Conservation (phyloP, 2,329 filamentous ascomycete species). For the Trichoderma atrobrunneum region DNA sequence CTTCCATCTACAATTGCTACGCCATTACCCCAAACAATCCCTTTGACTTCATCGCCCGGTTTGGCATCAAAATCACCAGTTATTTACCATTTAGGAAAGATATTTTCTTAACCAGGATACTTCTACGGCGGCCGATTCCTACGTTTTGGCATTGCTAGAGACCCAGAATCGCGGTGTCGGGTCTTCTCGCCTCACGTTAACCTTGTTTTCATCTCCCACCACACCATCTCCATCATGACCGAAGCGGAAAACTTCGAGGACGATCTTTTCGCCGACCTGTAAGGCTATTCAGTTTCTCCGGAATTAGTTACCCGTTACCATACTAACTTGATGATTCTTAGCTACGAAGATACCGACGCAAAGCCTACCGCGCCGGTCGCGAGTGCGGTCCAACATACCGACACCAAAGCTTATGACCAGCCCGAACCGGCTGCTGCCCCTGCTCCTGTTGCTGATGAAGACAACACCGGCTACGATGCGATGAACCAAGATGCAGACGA, state of each 20-base stretch:
- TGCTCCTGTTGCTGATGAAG: conserved; percentile 22
- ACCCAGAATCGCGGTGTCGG: neutral
- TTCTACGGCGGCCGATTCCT: neutral
- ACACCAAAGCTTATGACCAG: neutral
- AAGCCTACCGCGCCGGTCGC: conserved; percentile 33
- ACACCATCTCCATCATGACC: conserved; percentile 54
- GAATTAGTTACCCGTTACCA: neutral
- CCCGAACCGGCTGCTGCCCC: conserved; percentile 21
- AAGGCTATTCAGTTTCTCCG: conserved; percentile 37
- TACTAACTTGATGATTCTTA: conserved; percentile 30
- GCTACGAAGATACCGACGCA: conserved; percentile 64
- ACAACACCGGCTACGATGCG: conserved; percentile 37
- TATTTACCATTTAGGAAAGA: neutral
- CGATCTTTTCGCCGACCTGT: conserved; percentile 95
- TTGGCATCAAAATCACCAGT: neutral
- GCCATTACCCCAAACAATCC: neutral
- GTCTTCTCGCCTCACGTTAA: conserved; percentile 4
- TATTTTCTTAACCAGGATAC: neutral
- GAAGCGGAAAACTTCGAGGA: conserved; percentile 83
- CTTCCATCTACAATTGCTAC: neutral
- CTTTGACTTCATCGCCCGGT: neutral
- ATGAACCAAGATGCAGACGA: conserved; percentile 46
- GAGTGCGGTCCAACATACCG: neutral
- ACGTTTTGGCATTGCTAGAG: neutral
- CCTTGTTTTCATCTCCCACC: neutral